A percentile compares a stretch with the other conserved stretches of the same genome.
These are phyloP conservation scores for Annona cherimola DNA, from an alignment of 164 flowering plant species.

Conservation along the genomic window DNA sequence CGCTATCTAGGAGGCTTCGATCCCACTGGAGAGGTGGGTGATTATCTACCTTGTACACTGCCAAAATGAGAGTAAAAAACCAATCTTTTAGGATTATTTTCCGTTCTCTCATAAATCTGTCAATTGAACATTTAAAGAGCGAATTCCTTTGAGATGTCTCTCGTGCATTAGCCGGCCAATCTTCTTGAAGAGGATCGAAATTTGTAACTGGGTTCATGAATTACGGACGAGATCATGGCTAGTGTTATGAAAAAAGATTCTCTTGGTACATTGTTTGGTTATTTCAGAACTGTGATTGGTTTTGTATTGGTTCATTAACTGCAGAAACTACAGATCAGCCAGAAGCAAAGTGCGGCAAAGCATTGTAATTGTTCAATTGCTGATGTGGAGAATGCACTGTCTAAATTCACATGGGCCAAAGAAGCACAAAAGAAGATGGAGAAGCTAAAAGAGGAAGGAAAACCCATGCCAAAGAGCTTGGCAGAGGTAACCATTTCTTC, in stretches of 20 bases:
- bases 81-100: too few relatives aligned
- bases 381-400: slow-evolving; percentile 77
- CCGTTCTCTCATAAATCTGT: too few relatives aligned
- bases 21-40: slow-evolving; percentile 72
- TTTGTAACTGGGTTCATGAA: too few relatives aligned
- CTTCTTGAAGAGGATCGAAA: too few relatives aligned
- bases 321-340: slow-evolving; percentile 66
- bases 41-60: too few relatives aligned
- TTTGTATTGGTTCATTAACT: slow-evolving; percentile 17
- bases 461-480: slow-evolving; percentile 75
- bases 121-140: too few relatives aligned
- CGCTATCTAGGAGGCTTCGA: slow-evolving; percentile 71
- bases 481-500: slow-evolving; percentile 48
- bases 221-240: not conserved
- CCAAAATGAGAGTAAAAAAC: too few relatives aligned
- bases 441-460: slow-evolving; percentile 83
- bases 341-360: slow-evolving; percentile 80
- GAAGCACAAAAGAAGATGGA: slow-evolving; percentile 73
- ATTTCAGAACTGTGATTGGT: not conserved
- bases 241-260: not conserved
- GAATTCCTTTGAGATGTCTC: too few relatives aligned
- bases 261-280: too few relatives aligned
- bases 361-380: slow-evolving; percentile 72
- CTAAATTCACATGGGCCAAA: slow-evolving; percentile 86
- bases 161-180: too few relatives aligned